These are phyloP conservation scores for Collybiopsis luxurians DNA, from an alignment of 768 basidiomycete genomes.

Conservation along the genomic window DNA sequence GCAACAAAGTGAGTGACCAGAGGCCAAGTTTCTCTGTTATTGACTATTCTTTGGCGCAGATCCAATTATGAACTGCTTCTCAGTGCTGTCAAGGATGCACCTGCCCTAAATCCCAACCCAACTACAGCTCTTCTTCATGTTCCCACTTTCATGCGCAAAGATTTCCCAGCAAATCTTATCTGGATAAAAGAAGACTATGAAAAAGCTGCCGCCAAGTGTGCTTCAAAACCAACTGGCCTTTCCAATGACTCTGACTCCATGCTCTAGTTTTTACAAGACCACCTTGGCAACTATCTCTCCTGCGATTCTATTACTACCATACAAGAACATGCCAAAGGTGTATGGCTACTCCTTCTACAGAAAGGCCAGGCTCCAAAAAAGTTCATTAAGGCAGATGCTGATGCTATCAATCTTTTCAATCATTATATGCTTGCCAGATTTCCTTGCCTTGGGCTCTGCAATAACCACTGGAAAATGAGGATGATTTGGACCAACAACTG, in stretches of 20 bases:
- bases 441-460: not conserved
- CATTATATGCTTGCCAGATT: not conserved
- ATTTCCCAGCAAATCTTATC: not conserved
- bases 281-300: not conserved
- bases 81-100: not conserved
- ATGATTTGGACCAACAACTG: not conserved
- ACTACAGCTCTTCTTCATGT: not conserved
- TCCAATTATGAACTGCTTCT: not conserved
- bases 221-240: not conserved
- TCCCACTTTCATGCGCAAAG: not conserved
- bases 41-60: no score
- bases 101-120: not conserved
- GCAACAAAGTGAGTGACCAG: no score
- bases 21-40: no score
- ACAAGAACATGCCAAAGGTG: not conserved
- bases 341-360: not conserved
- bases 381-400: not conserved
- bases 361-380: not conserved
- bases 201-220: not conserved
- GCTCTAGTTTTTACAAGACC: not conserved
- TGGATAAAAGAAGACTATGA: not conserved
- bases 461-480: not conserved
- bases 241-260: not conserved
- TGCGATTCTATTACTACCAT: not conserved
- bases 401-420: not conserved